Base-by-base conservation (phyloP, 2,329 filamentous ascomycete species). In the Scopulariopsis brevicaulis region DNA sequence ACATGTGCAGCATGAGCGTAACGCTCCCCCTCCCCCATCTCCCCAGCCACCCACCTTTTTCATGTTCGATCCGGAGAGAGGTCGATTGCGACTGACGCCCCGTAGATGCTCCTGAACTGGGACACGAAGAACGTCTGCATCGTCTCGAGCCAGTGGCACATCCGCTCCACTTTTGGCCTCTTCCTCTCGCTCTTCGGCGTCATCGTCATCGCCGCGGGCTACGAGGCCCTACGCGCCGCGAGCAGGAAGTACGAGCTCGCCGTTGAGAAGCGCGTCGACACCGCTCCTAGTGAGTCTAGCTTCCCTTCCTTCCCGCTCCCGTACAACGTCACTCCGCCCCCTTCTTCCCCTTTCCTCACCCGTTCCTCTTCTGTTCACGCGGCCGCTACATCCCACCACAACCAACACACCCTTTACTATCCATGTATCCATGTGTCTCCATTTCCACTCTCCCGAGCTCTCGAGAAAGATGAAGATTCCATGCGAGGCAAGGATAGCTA, bases 21-120 rank as follows among this genome's bases (percentile, higher is more conserved):
- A 43, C 32, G 28, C 50, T 54, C 34, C 15, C 22, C 35, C 14
- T 52, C 3, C 1, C 15, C 10, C 53, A 6, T n/a, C 34, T 18
- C 28, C 35, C 2, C 12, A 43, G 32, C 55, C 55, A 59, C 57
- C 40, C 15, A 55, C 53, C 37, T 6, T 20, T 22, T 37, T 4
- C 37, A 14, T 51, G 55, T 28, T n/a, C n/a, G n/a, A n/a, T n/a
- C n/a, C n/a, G n/a, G n/a, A n/a, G n/a, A n/a, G n/a, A n/a, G n/a
- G n/a, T n/a, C n/a, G n/a, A n/a, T n/a, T n/a, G n/a, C n/a, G 12
- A 15, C 43, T 48, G 43, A 48, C 43, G 14, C 22, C 18, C 18
- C 43, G 52, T 58, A 96, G 91, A 97, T 96, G 93, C 84, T 97
- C 64, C 99, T 99, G 77, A 97, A 91, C 61, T 99, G 93, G 93